Evolutionary conservation across 257 asterid species (phyloP), one percentile per base, ranked within the genome.

Genomic region (Scutellaria barbata): DNA sequence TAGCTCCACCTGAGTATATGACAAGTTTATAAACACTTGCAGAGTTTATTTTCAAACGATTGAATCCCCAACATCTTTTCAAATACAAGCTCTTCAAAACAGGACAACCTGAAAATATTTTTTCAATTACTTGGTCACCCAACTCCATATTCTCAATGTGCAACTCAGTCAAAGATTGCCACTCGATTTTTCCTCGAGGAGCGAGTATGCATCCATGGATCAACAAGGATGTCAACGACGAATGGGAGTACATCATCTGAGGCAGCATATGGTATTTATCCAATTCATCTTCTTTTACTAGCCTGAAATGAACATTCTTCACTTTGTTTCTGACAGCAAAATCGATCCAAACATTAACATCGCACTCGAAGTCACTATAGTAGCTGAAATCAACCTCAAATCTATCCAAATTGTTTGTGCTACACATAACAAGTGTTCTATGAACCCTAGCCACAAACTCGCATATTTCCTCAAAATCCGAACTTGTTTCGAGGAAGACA

Each of bases 271-370:
- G 67, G 5, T 3, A 0, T 1, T 22, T 22, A 22, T 8, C 18
- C 0, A 8, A 7, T n/a, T 22, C 25, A 2, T 22, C 25, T 0
- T 22, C 25, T n/a, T n/a, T n/a, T n/a, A n/a, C 25, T 22, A 22
- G 25, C 7, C 6, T 0, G 50, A 72, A 66, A 12, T 7, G 4
- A 10, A 77, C 4, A 10, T 72, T 30, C 67, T 33, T 39, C 40
- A 66, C 74, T 60, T 51, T 62, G 13, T 33, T 58, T 55, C 30
- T 58, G 5, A 39, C 22, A 20, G 65, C 72, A 68, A 54, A 73
- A n/a, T 45, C 52, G 10, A 71, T 22, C 79, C 76, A 68, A 1
- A 8, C 14, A 55, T 63, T 64, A 55, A 68, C 65, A 47, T 63
- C 69, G 0, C 22, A 54, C 17, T 59, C 43, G 16, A 12, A 46